Base-by-base conservation (phyloP, 768 basidiomycete species). In the Mycena sanguinolenta region DNA sequence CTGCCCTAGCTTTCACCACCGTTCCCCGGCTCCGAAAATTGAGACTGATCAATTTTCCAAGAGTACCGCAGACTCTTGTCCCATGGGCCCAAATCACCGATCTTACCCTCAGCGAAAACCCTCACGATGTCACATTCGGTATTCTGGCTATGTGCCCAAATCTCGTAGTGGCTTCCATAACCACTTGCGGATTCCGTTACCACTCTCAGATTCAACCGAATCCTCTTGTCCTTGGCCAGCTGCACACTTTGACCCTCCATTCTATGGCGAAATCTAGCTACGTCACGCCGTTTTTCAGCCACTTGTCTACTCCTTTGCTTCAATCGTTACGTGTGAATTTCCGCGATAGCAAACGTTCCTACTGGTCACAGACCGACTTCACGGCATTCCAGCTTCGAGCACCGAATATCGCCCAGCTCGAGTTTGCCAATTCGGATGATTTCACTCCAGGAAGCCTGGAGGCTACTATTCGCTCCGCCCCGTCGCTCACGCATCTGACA, bases 331-430 rank as follows among this genome's bases (percentile, higher is more conserved):
- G 14, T 38, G 36, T 38, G 36, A 14, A 38, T 38, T 38, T 23
- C 16, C 6, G 21, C 32, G 38, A 25, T 6, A 23, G 46, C n/a
- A 13, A 17, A 5, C n/a, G n/a, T n/a, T n/a, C n/a, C n/a, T n/a
- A n/a, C n/a, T 58, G 36, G 58, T 13, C 23, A 19, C 14, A 39
- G 27, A 27, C 58, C 38, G 13, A 27, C 27, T 58, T 58, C 38
- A 39, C 58, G 12, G 58, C 58, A 21, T 58, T 58, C 38, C 58
- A 44, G 58, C 58, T 21, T 25, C 58, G 39, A 16, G 27, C 36
- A 38, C 36, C 36, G 14, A 38, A 38, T n/a, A 14, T 38, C 14
- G 36, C 36, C 8, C 6, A 14, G 36, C 1, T 19, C 17, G 17
- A 44, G 7, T 38, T 34, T 34, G 32, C 30, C 32, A 36, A 10